These are phyloP conservation scores for Claviceps pusilla DNA, from an alignment of 2,329 filamentous ascomycete genomes.

Conservation along the genomic window DNA sequence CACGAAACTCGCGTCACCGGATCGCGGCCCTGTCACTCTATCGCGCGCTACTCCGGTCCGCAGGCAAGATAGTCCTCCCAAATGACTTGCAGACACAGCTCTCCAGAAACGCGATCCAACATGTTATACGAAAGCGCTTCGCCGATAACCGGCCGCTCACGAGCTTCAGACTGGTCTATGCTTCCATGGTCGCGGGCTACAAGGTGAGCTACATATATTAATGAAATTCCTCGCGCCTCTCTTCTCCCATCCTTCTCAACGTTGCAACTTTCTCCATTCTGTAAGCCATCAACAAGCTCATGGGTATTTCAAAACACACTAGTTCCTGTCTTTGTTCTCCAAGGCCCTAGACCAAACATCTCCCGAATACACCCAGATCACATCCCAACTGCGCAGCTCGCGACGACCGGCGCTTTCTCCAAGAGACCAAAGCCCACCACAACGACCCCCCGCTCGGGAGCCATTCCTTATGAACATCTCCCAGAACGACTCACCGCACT, in stretches of 20 bases:
- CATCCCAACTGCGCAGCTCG: conserved; percentile 24
- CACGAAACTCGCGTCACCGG: conserved; percentile 37
- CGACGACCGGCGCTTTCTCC: conserved; percentile 8
- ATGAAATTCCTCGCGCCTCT: not conserved
- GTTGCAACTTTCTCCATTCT: not conserved
- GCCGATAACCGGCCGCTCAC: conserved; percentile 40
- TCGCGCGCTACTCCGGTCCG: conserved; percentile 50
- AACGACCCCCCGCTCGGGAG: conserved; percentile 8
- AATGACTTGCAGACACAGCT: conserved; percentile 17
- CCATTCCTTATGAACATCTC: conserved; percentile 22
- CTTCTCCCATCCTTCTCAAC: not conserved
- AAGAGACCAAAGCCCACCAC: conserved; percentile 6
- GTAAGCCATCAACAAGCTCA: not conserved
- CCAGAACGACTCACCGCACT: conserved; percentile 24
- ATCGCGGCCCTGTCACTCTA: conserved; percentile 53
- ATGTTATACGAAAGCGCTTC: conserved; percentile 49
- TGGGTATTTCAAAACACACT: not conserved
- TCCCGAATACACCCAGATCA: conserved; percentile 26
- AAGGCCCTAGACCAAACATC: conserved; percentile 23
- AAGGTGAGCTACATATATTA: conserved; percentile 26
- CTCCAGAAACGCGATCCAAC: conserved; percentile 15
- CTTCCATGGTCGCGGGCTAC: conserved; percentile 54
- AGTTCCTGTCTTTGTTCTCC: conserved; percentile 27
- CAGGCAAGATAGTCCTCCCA: conserved; percentile 36
- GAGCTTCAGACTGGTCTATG: conserved; percentile 43